Evolutionary conservation across 2,329 filamentous ascomycete species (phyloP).

Genomic region (Pestalotiopsis sp.): DNA sequence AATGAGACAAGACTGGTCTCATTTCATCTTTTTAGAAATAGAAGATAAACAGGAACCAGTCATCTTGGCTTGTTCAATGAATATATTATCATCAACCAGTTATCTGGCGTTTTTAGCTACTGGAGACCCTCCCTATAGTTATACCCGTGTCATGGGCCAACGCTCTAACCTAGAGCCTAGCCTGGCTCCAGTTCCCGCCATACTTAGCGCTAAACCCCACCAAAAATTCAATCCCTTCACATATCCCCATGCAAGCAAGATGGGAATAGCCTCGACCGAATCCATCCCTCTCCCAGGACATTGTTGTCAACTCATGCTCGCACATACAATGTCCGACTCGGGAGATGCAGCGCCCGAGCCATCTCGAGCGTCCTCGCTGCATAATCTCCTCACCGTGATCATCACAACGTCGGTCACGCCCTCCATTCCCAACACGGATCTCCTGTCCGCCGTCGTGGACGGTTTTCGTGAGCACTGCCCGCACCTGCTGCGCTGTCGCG

Average conservation of each 20-base stretch:
- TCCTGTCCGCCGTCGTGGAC: conserved; percentile 45
- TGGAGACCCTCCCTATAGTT: neutral
- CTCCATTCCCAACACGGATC: conserved; percentile 52
- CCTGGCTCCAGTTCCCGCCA: neutral
- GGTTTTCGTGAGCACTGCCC: conserved; percentile 46
- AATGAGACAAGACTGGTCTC: too few species aligned
- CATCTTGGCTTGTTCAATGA: too few species aligned
- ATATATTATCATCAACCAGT: too few species aligned
- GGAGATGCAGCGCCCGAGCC: neutral
- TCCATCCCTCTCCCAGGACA: neutral
- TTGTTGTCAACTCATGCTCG: neutral
- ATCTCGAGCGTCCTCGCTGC: neutral
- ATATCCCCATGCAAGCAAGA: neutral
- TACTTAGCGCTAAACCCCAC: neutral
- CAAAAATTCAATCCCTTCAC: neutral
- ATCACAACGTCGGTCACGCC: conserved; percentile 58
- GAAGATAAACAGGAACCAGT: too few species aligned
- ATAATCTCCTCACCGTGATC: conserved; percentile 39
- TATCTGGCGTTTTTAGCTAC: too few species aligned
- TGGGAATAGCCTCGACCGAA: neutral
- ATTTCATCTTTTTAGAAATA: too few species aligned
- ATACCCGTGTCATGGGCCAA: neutral
- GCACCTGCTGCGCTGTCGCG: conserved; percentile 38
- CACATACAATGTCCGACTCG: neutral
- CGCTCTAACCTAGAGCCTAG: too few species aligned